These are phyloP conservation scores for Platismatia glauca DNA, from an alignment of 495 filamentous ascomycete species.

Conservation along the genomic window DNA sequence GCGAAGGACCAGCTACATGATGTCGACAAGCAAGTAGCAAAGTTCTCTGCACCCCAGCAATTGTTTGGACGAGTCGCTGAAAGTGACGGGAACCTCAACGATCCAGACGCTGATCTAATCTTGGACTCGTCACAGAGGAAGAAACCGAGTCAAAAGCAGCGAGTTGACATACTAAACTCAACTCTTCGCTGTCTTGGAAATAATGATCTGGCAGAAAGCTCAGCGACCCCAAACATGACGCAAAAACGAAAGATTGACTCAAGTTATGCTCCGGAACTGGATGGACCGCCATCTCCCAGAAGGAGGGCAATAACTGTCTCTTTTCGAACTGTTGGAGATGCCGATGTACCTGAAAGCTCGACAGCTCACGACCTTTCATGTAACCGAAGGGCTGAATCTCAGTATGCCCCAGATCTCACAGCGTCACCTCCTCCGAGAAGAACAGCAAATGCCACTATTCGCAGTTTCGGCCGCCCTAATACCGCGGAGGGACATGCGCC, in stretches of 20 bases:
- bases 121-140: conserved; percentile 8
- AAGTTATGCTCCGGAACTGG: background rate
- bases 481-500: background rate
- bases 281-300: background rate
- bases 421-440: background rate
- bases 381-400: too few species aligned
- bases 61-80: conserved; percentile 47
- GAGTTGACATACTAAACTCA: background rate
- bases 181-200: background rate
- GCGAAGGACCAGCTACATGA: conserved; percentile 35
- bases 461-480: background rate
- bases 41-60: conserved; percentile 42
- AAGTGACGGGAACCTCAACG: conserved; percentile 1
- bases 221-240: background rate
- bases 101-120: conserved; percentile 23
- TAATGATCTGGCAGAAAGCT: background rate
- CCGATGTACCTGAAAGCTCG: too few species aligned
- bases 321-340: background rate
- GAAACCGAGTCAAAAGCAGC: background rate
- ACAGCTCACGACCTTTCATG: too few species aligned
- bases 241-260: background rate
- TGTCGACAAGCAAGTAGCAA: conserved; percentile 44
- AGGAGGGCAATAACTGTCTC: background rate
- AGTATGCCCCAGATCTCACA: background rate
- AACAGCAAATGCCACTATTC: background rate